Percentiles rank a stretch among this genome's conserved stretches.
Evolutionary conservation across 164 flowering plant genomes (phyloP).

Genomic region (Pachysandra terminalis): DNA sequence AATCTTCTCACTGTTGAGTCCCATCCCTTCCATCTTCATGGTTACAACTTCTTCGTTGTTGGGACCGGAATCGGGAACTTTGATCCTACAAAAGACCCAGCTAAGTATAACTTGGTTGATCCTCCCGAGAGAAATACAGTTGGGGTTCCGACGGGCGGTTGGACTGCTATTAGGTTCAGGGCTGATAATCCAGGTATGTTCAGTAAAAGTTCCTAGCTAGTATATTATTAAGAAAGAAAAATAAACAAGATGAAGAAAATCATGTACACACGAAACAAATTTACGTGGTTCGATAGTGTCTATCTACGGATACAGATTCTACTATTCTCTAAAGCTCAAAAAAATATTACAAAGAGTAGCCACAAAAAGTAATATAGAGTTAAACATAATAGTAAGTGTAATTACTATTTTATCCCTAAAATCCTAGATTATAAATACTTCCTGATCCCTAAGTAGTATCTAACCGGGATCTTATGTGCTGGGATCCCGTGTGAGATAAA

Average conservation of each 20-base stretch:
- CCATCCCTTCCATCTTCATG: constrained; percentile 70
- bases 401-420: too few relatives aligned
- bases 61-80: constrained; percentile 62
- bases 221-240: not conserved
- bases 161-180: constrained; percentile 49
- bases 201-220: not conserved
- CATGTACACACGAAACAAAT: too few relatives aligned
- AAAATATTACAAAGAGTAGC: too few relatives aligned
- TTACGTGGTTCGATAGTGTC: too few relatives aligned
- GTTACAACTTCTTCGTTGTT: constrained; percentile 53
- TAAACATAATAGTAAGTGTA: too few relatives aligned
- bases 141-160: constrained; percentile 51
- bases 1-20: constrained; percentile 23
- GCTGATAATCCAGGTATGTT: constrained; percentile 58
- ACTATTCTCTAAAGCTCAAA: too few relatives aligned
- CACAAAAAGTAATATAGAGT: too few relatives aligned
- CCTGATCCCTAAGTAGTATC: too few relatives aligned
- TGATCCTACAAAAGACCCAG: constrained; percentile 38
- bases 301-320: too few relatives aligned
- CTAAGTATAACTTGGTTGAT: constrained; percentile 48
- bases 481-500: not conserved
- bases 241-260: too few relatives aligned
- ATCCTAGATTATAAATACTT: too few relatives aligned
- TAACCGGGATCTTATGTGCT: too few relatives aligned
- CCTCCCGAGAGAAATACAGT: constrained; percentile 48